Evolutionary conservation across 2,329 filamentous ascomycete genomes (phyloP).

Genomic region (Coleophoma cylindrospora): DNA sequence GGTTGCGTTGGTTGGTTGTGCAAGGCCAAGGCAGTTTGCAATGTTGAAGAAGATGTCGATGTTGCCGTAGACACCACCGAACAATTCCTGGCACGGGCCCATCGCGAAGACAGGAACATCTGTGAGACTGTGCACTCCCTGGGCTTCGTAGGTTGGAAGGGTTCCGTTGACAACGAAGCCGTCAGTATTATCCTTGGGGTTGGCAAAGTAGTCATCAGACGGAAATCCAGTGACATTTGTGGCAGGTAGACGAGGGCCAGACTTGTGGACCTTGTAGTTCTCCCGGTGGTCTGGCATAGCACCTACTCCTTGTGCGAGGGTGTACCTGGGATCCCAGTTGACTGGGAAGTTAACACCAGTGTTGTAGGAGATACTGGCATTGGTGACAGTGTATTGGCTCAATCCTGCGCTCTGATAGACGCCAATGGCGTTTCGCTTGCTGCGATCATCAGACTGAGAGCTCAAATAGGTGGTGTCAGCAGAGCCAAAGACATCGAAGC

Average conservation of each 20-base stretch:
- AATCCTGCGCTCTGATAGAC: slow-evolving; percentile 68
- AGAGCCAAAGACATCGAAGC: slow-evolving; percentile 80
- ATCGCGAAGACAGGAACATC: slow-evolving; percentile 75
- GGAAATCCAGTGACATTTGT: slow-evolving; percentile 44
- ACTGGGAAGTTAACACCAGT: slow-evolving; percentile 73
- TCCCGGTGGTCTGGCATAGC: slow-evolving; percentile 73
- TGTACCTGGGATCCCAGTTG: slow-evolving; percentile 83
- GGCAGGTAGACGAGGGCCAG: slow-evolving; percentile 58
- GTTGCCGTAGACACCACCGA: slow-evolving; percentile 66
- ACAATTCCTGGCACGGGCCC: slow-evolving; percentile 74
- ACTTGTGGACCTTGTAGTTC: slow-evolving; percentile 67
- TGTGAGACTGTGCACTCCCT: slow-evolving; percentile 73
- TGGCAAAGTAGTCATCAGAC: slow-evolving; percentile 57
- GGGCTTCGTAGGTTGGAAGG: slow-evolving; percentile 53
- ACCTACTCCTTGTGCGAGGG: slow-evolving; percentile 66
- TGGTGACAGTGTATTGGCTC: slow-evolving; percentile 65
- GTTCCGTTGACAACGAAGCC: slow-evolving; percentile 77
- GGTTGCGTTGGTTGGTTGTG: slow-evolving; percentile 8
- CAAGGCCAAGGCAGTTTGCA: slow-evolving; percentile 21
- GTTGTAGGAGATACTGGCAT: slow-evolving; percentile 57
- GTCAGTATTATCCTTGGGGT: slow-evolving; percentile 57
- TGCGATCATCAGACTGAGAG: slow-evolving; percentile 58
- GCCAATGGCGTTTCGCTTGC: slow-evolving; percentile 72
- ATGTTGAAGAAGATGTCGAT: slow-evolving; percentile 74
- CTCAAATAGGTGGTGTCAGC: slow-evolving; percentile 76